phyloP scores from a whole-genome alignment of 352 stramenopile species.

The Pythium diclinum region DNA sequence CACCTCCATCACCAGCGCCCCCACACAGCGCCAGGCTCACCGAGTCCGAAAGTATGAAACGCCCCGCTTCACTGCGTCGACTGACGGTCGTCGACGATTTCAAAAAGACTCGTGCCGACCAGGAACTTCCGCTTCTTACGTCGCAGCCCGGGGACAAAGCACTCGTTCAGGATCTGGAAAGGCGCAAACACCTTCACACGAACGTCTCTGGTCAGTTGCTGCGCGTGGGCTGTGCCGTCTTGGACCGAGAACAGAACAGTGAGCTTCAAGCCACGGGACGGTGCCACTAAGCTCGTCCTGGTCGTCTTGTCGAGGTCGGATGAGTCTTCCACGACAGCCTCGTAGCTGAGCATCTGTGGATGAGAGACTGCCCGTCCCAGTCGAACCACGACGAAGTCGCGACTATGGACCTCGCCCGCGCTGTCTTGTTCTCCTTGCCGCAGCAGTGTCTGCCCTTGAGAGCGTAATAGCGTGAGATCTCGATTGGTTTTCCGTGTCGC shows the following conservation, averaged over 20 bases:
- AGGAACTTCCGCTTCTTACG: slow-evolving; percentile 36
- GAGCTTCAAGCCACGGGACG: slow-evolving; percentile 9
- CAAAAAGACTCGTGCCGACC: slow-evolving; percentile 46
- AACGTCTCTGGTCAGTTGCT: slow-evolving; percentile 31
- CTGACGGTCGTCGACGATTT: slow-evolving; percentile 19
- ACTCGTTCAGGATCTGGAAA: slow-evolving; percentile 50
- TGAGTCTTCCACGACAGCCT: slow-evolving; percentile 31
- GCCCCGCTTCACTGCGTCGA: background rate
- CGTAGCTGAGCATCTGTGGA: slow-evolving; percentile 32
- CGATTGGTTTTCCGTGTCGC: slow-evolving; percentile 48
- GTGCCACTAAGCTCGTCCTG: background rate
- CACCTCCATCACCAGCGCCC: slow-evolving; percentile 7
- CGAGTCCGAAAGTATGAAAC: background rate
- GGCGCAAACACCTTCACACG: slow-evolving; percentile 52
- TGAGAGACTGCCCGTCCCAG: slow-evolving; percentile 10
- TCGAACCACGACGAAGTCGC: slow-evolving; percentile 38
- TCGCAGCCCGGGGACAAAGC: slow-evolving; percentile 22
- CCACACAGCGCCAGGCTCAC: slow-evolving; percentile 11
- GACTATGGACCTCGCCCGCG: slow-evolving; percentile 45
- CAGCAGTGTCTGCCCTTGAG: slow-evolving; percentile 50
- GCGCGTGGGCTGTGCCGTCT: slow-evolving; percentile 17
- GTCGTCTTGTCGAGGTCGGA: background rate
- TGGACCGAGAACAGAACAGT: slow-evolving; percentile 34
- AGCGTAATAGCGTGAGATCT: slow-evolving; percentile 60
- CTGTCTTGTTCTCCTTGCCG: slow-evolving; percentile 25